Percentiles rank a stretch among this genome's conserved stretches.
These are phyloP conservation scores for Ophiostoma montium DNA, from an alignment of 2,329 filamentous ascomycete genomes.

Conservation along the genomic window DNA sequence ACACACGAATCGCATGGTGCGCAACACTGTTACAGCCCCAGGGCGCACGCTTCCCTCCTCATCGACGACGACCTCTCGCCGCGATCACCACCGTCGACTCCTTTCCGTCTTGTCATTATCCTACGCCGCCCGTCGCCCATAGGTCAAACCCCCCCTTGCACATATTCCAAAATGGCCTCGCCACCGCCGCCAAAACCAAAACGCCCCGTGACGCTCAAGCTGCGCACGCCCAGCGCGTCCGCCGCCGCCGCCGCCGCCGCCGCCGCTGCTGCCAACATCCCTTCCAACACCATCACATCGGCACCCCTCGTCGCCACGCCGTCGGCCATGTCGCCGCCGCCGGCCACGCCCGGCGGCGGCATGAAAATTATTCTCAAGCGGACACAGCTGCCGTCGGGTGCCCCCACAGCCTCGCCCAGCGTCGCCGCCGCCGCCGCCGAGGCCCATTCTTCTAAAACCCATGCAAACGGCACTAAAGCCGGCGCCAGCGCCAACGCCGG, in stretches of 20 bases:
- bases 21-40: not conserved
- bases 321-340: slow-evolving; percentile 12
- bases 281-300: slow-evolving; percentile 5
- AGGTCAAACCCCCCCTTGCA: too few species aligned
- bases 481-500: not conserved
- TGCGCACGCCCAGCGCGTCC: slow-evolving; percentile 7
- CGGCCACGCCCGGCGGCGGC: slow-evolving; percentile 12
- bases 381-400: too few species aligned
- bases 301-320: slow-evolving; percentile 10
- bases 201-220: slow-evolving; percentile 13
- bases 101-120: not conserved
- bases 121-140: too few species aligned
- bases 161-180: slow-evolving; percentile 8
- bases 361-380: slow-evolving; percentile 17
- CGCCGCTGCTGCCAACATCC: not conserved
- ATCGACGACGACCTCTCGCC: not conserved
- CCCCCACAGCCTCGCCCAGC: slow-evolving; percentile 21
- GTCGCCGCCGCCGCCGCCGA: slow-evolving; percentile 17
- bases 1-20: not conserved
- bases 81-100: not conserved
- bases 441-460: slow-evolving; percentile 11
- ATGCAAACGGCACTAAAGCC: not conserved
- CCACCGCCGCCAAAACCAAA: slow-evolving; percentile 12
- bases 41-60: not conserved
- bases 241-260: not conserved